phyloP scores from a whole-genome alignment of 305 asterid species.

The Fraxinus latifolia region DNA sequence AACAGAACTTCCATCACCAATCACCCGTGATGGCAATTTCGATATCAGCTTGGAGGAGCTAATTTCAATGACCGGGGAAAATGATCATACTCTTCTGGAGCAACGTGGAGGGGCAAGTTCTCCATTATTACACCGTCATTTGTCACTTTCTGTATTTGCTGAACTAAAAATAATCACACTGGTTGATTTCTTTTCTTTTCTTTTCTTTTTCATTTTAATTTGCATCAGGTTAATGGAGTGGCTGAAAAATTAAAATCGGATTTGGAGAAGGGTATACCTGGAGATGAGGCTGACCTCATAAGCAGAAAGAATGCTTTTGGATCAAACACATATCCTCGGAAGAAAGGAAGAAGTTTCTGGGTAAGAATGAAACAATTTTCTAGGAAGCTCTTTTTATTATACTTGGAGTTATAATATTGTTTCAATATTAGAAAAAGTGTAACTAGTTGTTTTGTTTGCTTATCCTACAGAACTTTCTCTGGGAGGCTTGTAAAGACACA shows the following conservation, averaged over 20 bases:
- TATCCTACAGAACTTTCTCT: constrained; percentile 60
- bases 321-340: constrained; percentile 89
- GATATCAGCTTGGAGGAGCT: constrained; percentile 76
- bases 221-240: constrained; percentile 36
- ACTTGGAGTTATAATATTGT: background rate
- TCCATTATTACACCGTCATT: constrained; percentile 17
- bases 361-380: constrained; percentile 29
- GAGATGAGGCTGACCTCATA: constrained; percentile 60
- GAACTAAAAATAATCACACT: background rate
- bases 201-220: background rate
- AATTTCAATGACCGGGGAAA: constrained; percentile 60
- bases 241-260: constrained; percentile 61
- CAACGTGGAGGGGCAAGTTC: constrained; percentile 82
- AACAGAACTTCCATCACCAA: constrained; percentile 43
- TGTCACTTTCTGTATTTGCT: background rate
- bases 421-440: background rate
- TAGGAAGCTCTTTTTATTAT: background rate
- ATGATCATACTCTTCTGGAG: constrained; percentile 54
- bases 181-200: background rate
- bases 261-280: constrained; percentile 65
- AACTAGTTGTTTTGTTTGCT: constrained; percentile 16
- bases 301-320: constrained; percentile 73
- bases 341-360: constrained; percentile 84
- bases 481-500: constrained; percentile 94
- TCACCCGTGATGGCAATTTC: constrained; percentile 53